Evolutionary conservation across 306 rosid species (phyloP).

Genomic region (Senna siamea): DNA sequence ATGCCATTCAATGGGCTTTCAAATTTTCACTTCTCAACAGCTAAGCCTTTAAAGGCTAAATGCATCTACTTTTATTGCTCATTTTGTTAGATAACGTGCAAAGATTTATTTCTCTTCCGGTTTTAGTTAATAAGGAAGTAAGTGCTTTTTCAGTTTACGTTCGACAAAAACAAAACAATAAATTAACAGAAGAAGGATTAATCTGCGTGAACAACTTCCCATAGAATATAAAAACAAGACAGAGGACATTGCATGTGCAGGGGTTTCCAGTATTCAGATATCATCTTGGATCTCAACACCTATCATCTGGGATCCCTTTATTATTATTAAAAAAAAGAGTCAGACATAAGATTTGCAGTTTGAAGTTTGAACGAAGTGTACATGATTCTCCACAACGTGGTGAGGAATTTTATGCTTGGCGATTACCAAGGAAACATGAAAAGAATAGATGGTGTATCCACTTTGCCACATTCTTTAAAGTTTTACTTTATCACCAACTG

Average conservation of each 20-base stretch:
- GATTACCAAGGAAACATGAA: not conserved
- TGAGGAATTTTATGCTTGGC: conserved; percentile 3
- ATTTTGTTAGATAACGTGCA: not conserved
- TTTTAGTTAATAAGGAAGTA: too few relatives aligned
- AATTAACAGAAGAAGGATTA: not conserved
- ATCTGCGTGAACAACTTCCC: not conserved
- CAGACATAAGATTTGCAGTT: not conserved
- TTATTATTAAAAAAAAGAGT: not conserved
- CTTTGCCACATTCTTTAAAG: not conserved
- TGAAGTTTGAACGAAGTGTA: not conserved
- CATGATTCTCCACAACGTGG: conserved; percentile 5
- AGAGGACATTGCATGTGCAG: not conserved
- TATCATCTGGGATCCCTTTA: not conserved
- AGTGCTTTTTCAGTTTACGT: not conserved
- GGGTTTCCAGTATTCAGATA: not conserved
- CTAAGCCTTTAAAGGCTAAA: too few relatives aligned
- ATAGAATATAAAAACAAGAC: not conserved
- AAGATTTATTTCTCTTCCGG: not conserved
- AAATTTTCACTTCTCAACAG: too few relatives aligned
- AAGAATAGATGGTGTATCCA: not conserved
- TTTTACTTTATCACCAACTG: too few relatives aligned
- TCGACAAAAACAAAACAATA: not conserved
- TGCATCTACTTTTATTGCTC: conserved; percentile 2
- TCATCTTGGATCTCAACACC: conserved; percentile 3
- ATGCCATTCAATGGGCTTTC: not conserved